Evolutionary conservation across 179 eudicot genomes (phyloP).

Genomic region (Actinidia polygama): DNA sequence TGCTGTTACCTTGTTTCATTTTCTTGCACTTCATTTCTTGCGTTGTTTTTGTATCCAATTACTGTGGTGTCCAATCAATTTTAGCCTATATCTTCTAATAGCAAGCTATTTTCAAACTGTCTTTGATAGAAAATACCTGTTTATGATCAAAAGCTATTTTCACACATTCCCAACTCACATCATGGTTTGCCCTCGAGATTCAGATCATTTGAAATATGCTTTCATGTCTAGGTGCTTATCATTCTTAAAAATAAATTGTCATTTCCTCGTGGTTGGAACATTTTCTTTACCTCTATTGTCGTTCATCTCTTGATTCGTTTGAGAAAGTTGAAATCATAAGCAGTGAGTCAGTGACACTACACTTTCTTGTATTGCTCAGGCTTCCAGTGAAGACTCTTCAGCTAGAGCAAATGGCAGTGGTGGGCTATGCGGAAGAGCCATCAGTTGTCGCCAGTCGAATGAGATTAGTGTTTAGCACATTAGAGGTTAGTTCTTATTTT

Average conservation of each 20-base stretch:
- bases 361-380: slow-evolving; percentile 43
- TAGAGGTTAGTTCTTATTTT: slow-evolving; percentile 60
- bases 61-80: background rate
- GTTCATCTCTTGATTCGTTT: background rate
- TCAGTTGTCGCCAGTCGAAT: slow-evolving; percentile 93
- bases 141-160: no score
- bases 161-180: no score
- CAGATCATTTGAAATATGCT: background rate
- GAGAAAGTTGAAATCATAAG: background rate
- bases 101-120: background rate
- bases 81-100: background rate
- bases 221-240: background rate
- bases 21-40: background rate
- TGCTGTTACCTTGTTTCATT: background rate
- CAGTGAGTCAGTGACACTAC: slow-evolving; percentile 5
- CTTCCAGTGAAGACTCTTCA: slow-evolving; percentile 98
- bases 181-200: background rate
- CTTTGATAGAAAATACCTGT: no score
- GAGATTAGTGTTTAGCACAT: slow-evolving; percentile 96
- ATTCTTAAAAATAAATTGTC: background rate
- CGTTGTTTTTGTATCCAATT: background rate
- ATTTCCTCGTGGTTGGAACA: background rate
- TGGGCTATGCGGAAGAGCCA: slow-evolving; percentile 84
- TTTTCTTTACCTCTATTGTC: background rate
- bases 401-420: slow-evolving; percentile 92